Percentiles rank a stretch among this genome's conserved stretches.
Conservation (phyloP, 2,329 filamentous ascomycete species). For the Cryoendolithus antarcticus region DNA sequence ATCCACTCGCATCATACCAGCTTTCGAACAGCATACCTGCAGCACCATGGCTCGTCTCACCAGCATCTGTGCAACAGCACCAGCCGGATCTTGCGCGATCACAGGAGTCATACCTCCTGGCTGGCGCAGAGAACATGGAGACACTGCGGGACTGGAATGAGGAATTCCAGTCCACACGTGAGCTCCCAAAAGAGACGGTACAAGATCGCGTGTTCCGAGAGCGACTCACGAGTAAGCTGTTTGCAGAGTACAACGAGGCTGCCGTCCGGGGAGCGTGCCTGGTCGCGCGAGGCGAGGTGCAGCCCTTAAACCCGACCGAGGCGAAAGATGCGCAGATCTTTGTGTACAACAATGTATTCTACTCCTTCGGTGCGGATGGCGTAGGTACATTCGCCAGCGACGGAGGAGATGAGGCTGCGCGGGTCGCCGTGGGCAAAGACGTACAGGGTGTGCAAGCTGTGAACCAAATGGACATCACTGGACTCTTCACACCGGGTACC, state of each 20-base stretch:
- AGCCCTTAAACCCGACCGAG: constrained; percentile 90
- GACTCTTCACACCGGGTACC: constrained; percentile 87
- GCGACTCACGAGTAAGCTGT: constrained; percentile 84
- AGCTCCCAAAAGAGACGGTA: constrained; percentile 84
- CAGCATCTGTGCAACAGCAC: constrained; percentile 57
- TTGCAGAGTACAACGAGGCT: constrained; percentile 94
- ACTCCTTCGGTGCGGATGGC: constrained; percentile 93
- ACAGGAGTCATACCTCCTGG: constrained; percentile 83
- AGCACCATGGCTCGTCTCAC: constrained; percentile 79
- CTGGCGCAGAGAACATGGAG: constrained; percentile 85
- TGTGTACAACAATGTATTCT: constrained; percentile 99
- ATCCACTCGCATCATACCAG: constrained; percentile 85
- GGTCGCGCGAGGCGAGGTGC: constrained; percentile 83
- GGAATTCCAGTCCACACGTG: constrained; percentile 92
- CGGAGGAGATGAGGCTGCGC: constrained; percentile 89
- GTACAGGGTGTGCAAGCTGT: constrained; percentile 87
- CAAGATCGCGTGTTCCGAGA: constrained; percentile 95
- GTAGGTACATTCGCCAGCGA: constrained; percentile 95
- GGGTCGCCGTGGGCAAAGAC: constrained; percentile 93
- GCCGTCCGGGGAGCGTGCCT: constrained; percentile 83
- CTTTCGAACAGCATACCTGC: constrained; percentile 90
- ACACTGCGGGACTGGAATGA: constrained; percentile 97
- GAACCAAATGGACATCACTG: constrained; percentile 92
- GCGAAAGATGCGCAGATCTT: constrained; percentile 90
- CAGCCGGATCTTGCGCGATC: constrained; percentile 74